Percentiles rank a stretch among this genome's conserved stretches.
These are phyloP conservation scores for Spencermartinsiella ligniputridi DNA, from an alignment of 1,139 yeast genomes.

Conservation along the genomic window DNA sequence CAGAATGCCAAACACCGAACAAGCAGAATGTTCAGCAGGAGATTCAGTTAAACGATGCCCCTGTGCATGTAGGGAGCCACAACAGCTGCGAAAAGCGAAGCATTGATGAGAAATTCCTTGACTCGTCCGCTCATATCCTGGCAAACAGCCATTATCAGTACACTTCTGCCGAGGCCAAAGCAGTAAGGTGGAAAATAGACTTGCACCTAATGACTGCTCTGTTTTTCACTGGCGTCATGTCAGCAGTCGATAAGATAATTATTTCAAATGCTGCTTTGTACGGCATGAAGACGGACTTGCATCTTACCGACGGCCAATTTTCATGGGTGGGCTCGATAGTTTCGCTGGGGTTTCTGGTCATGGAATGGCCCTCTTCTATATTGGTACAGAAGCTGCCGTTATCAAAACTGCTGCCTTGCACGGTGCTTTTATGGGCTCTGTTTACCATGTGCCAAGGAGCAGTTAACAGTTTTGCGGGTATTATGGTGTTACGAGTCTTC, in stretches of 20 bases:
- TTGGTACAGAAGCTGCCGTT: conserved; percentile 30
- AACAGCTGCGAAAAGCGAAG: neutral
- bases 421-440: conserved; percentile 14
- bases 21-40: too few species aligned
- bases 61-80: neutral
- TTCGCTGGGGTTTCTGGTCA: conserved; percentile 39
- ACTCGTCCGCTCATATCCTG: conserved; percentile 5
- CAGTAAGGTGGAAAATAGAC: conserved; percentile 36
- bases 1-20: too few species aligned
- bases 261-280: conserved; percentile 41
- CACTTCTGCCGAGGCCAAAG: conserved; percentile 31
- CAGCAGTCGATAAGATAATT: conserved; percentile 43
- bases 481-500: conserved; percentile 13
- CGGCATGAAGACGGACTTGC: conserved; percentile 34
- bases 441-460: conserved; percentile 11
- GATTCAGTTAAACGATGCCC: too few species aligned
- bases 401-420: conserved; percentile 11
- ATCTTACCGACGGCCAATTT: conserved; percentile 37
- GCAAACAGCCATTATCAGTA: conserved; percentile 35
- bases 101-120: conserved; percentile 1
- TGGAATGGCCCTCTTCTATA: conserved; percentile 36
- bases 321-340: conserved; percentile 42
- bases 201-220: conserved; percentile 36
- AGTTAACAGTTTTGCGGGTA: conserved; percentile 9
- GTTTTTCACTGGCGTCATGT: conserved; percentile 37